Evolutionary conservation across 768 basidiomycete genomes (phyloP).

Genomic region (Phaffia tasmanica): DNA sequence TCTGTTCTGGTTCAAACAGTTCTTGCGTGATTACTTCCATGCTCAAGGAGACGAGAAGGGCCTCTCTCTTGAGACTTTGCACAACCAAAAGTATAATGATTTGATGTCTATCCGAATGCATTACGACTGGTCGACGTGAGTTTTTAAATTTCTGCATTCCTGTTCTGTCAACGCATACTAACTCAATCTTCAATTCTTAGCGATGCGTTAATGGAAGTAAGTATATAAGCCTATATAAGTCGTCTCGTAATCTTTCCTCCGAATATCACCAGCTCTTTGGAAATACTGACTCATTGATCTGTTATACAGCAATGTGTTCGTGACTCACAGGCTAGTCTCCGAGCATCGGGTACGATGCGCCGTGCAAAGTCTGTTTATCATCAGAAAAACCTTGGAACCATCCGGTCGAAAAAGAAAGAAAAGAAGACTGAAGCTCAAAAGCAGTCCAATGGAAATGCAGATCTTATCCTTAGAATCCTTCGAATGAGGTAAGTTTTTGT

Average conservation of each 20-base stretch:
- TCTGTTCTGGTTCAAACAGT: slow-evolving; percentile 43
- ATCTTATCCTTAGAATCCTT: slow-evolving; percentile 86
- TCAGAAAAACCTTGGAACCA: slow-evolving; percentile 91
- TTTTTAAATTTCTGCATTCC: slow-evolving; percentile 14
- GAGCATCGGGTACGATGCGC: slow-evolving; percentile 62
- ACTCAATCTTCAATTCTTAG: slow-evolving; percentile 38
- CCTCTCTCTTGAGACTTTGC: slow-evolving; percentile 68
- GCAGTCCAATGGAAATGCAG: slow-evolving; percentile 51
- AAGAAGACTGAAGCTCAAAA: slow-evolving; percentile 59
- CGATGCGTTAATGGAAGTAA: slow-evolving; percentile 72
- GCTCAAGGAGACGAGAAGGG: slow-evolving; percentile 78
- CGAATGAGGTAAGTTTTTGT: slow-evolving; percentile 69
- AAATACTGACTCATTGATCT: slow-evolving; percentile 46
- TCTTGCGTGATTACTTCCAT: slow-evolving; percentile 88
- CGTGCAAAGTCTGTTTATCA: slow-evolving; percentile 84
- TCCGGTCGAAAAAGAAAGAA: slow-evolving; percentile 84
- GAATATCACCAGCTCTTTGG: not conserved
- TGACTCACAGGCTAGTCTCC: slow-evolving; percentile 80
- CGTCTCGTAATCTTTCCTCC: not conserved
- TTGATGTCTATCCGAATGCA: slow-evolving; percentile 80
- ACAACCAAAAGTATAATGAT: slow-evolving; percentile 91
- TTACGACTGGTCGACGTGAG: slow-evolving; percentile 90
- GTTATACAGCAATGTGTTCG: slow-evolving; percentile 90
- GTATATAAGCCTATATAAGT: not conserved
- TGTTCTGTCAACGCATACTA: not conserved